Evolutionary conservation across 306 rosid genomes (phyloP), one percentile per base, ranked within the genome.

Genomic region (Quercus alba): DNA sequence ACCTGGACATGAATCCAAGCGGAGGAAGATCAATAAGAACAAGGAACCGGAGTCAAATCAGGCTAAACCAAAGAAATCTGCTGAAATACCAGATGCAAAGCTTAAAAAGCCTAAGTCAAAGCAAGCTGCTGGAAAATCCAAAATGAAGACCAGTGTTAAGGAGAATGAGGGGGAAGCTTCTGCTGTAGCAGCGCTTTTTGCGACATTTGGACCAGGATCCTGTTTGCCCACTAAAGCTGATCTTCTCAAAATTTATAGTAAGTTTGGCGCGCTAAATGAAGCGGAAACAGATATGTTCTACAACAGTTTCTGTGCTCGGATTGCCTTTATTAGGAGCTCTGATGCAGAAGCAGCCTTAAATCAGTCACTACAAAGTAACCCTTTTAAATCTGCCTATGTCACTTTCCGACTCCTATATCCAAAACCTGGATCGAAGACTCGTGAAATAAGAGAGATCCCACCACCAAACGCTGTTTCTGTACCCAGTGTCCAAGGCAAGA

Each of bases 211-310:
- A 49, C 84, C 92, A 2, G 95, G 92, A 8, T 86, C 95, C 49
- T 11, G 76, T 4, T 74, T 90, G 56, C 98, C 98, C 56, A 78
- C 97, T 14, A 94, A 85, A 78, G 81, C 90, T 68, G 90, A 89
- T 84, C 89, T 94, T 15, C 44, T 91, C 56, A 35, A 70, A 44
- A 73, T 85, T 57, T 94, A 85, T 68, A 4, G 93, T 4, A 76
- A 88, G 84, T 91, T 80, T 73, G 97, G 98, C 56, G 73, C 81
- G 44, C 85, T 94, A 82, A 74, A 91, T 51, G 90, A 83, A 84
- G 61, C 61, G 3, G 91, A 87, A 83, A 94, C 98, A 3, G 83
- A 91, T 25, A 78, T 87, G 92, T 85, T 85, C 83, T 70, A 25
- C 52, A 26, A 62, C 18, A 90, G 81, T 72, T 78, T 75, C 82